phyloP scores from a whole-genome alignment of 495 filamentous ascomycete species.

The Immersiella caudata region DNA sequence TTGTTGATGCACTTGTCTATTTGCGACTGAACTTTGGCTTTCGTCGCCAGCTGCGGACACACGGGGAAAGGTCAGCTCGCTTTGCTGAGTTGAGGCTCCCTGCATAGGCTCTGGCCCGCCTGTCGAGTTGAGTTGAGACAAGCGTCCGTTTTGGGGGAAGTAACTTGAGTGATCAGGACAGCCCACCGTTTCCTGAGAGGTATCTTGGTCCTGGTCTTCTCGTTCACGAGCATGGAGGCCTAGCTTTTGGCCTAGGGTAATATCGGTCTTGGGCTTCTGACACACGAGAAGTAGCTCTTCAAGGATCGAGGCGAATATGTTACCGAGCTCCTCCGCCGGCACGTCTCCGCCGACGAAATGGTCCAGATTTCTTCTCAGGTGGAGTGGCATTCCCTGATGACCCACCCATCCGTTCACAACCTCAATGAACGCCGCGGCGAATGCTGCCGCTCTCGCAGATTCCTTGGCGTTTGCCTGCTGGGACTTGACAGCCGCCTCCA shows the following conservation, averaged over 20 bases:
- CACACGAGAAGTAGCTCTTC: background rate
- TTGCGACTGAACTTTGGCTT: background rate
- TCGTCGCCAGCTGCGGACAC: no score
- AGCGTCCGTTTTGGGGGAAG: background rate
- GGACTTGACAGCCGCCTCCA: background rate
- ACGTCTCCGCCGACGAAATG: background rate
- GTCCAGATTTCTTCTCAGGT: background rate
- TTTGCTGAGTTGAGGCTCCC: background rate
- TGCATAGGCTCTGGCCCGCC: background rate
- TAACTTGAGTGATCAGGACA: background rate
- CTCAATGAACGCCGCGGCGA: constrained; percentile 3
- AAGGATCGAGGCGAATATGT: background rate
- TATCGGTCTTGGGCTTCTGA: background rate
- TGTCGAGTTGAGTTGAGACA: background rate
- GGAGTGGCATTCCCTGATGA: constrained; percentile 7
- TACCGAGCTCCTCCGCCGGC: no score
- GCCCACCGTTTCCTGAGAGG: background rate
- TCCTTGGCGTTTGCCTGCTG: no score
- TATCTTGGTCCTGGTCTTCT: background rate
- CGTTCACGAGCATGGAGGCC: background rate
- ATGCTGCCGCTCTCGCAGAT: no score
- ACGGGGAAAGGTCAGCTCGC: no score
- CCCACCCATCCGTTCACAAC: constrained; percentile 22
- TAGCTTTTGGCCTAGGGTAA: background rate
- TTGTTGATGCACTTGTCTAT: background rate